These are phyloP conservation scores for Schoenoplectus triqueter DNA, from an alignment of 202 grass and related monocot genomes.

Conservation along the genomic window DNA sequence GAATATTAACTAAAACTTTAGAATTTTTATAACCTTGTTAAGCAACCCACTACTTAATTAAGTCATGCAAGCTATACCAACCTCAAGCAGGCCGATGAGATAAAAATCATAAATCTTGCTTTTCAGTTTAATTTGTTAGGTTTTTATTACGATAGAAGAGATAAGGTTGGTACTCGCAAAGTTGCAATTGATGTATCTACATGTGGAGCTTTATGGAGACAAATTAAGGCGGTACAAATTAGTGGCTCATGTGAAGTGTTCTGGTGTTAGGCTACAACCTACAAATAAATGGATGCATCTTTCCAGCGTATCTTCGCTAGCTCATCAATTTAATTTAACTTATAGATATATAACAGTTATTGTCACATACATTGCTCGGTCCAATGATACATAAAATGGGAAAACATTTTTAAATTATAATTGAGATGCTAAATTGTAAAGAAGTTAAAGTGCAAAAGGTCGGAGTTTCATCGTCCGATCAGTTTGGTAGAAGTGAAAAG, in stretches of 20 bases:
- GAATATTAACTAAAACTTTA: neutral
- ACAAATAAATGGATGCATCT: neutral
- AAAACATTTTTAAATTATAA: too few species aligned
- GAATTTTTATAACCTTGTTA: neutral
- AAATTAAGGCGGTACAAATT: neutral
- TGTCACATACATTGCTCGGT: neutral
- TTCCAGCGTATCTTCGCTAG: neutral
- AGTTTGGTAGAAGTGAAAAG: too few species aligned
- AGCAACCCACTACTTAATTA: neutral
- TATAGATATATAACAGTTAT: neutral
- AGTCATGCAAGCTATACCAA: neutral
- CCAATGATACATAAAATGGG: too few species aligned
- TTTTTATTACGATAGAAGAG: conserved; percentile 21
- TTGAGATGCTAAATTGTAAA: too few species aligned
- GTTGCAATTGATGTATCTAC: neutral
- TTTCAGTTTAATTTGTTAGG: too few species aligned
- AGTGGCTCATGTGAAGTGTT: neutral
- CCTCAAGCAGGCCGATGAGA: neutral
- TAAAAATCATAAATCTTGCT: too few species aligned
- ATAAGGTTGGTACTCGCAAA: neutral
- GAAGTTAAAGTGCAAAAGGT: too few species aligned
- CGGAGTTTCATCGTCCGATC: too few species aligned
- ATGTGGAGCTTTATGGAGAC: conserved; percentile 28
- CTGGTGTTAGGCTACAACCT: neutral
- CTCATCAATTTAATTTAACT: conserved; percentile 22